phyloP scores from a whole-genome alignment of 805 yeast genomes.

The Hanseniaspora vineae region DNA sequence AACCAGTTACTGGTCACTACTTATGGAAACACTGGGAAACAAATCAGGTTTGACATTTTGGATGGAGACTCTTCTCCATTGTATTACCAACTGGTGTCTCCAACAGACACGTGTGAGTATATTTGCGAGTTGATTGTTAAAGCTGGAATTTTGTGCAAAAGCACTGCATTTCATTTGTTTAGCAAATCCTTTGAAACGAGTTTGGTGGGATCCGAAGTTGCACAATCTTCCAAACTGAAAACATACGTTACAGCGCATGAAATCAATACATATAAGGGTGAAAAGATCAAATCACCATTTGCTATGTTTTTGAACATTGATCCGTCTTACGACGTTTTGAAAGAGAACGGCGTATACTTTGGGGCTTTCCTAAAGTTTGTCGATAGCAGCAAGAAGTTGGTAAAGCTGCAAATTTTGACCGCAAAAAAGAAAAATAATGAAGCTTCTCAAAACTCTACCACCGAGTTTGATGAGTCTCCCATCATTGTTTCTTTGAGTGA shows the following conservation, averaged over 20 bases:
- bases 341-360: conserved; percentile 8
- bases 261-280: conserved; percentile 34
- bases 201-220: too few relatives aligned
- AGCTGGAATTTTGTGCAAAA: conserved; percentile 57
- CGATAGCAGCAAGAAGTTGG: not conserved
- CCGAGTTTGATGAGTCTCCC: not conserved
- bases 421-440: conserved; percentile 3
- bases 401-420: not conserved
- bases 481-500: conserved; percentile 2
- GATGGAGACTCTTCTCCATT: conserved; percentile 1
- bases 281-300: conserved; percentile 47
- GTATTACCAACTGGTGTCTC: conserved; percentile 2
- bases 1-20: conserved; percentile 40
- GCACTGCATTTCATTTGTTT: conserved; percentile 71
- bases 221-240: conserved; percentile 25
- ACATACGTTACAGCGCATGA: conserved; percentile 66
- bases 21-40: conserved; percentile 14
- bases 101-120: conserved; percentile 13
- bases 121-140: conserved; percentile 25
- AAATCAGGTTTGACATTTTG: conserved; percentile 16
- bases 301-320: conserved; percentile 51
- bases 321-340: conserved; percentile 6
- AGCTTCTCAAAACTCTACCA: too few relatives aligned
- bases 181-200: conserved; percentile 34
- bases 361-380: conserved; percentile 2